phyloP scores from a whole-genome alignment of 2,329 filamentous ascomycete genomes.

The Ascosphaera apis region DNA sequence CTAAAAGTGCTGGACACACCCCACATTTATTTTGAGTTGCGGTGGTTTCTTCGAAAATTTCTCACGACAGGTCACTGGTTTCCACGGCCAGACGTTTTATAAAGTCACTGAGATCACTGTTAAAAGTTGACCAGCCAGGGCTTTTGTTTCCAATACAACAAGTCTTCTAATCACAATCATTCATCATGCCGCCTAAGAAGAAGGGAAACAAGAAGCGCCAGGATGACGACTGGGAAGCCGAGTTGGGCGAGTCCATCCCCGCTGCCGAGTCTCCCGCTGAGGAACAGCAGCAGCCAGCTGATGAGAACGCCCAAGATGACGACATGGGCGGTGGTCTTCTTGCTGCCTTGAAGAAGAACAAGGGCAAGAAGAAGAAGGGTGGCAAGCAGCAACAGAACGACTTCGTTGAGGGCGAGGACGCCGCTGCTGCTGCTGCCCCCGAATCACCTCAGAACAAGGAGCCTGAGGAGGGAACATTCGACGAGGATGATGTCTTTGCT shows the following conservation, averaged over 20 bases:
- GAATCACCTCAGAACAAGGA: conserved; percentile 39
- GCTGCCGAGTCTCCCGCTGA: conserved; percentile 21
- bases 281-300: conserved; percentile 24
- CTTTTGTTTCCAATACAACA: conserved; percentile 6
- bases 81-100: too few species aligned
- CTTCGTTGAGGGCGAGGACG: conserved; percentile 44
- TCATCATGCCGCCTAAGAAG: conserved; percentile 55
- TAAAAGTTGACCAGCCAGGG: too few species aligned
- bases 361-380: conserved; percentile 77
- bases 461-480: conserved; percentile 56
- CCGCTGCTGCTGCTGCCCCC: conserved; percentile 18
- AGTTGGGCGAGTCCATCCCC: conserved; percentile 53
- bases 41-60: too few species aligned
- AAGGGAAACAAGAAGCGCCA: conserved; percentile 78
- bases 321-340: conserved; percentile 44
- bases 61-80: too few species aligned
- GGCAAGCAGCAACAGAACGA: conserved; percentile 50
- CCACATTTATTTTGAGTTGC: too few species aligned
- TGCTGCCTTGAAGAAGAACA: conserved; percentile 60
- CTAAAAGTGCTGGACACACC: too few species aligned
- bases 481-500: conserved; percentile 69
- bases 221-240: conserved; percentile 85
- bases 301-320: conserved; percentile 30
- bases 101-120: too few species aligned
- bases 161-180: conserved; percentile 6